Evolutionary conservation across 2,329 filamentous ascomycete species (phyloP).

Genomic region (Penicillium hesseltinei): DNA sequence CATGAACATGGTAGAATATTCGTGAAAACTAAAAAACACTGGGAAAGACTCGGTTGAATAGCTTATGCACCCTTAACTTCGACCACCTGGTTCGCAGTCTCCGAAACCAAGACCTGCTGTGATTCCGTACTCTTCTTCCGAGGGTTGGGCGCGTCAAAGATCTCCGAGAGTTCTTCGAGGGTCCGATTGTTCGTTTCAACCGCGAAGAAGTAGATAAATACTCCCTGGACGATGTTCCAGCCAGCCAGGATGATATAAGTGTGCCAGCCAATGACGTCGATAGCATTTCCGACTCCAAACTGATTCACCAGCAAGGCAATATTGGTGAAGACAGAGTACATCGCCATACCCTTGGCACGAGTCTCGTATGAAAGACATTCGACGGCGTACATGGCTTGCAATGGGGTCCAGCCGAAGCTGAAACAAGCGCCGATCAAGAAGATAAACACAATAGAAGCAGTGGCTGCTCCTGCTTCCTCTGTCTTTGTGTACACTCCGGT

Average conservation of each 20-base stretch:
- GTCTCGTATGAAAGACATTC: constrained; percentile 56
- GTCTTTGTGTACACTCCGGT: constrained; percentile 11
- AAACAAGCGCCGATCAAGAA: constrained; percentile 53
- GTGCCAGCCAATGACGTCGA: constrained; percentile 53
- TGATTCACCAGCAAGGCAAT: constrained; percentile 49
- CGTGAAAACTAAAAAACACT: too few relatives aligned
- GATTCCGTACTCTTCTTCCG: constrained; percentile 30
- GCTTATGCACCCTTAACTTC: neutral
- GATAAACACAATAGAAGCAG: constrained; percentile 47
- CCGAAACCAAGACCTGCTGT: constrained; percentile 39
- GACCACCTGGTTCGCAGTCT: neutral
- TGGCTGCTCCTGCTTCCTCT: constrained; percentile 43
- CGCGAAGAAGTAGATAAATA: constrained; percentile 34
- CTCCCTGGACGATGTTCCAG: constrained; percentile 31
- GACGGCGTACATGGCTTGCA: constrained; percentile 53
- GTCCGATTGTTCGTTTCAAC: constrained; percentile 35
- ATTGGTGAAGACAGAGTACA: constrained; percentile 47
- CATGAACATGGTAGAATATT: neutral
- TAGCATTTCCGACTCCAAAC: constrained; percentile 48
- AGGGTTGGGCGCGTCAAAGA: constrained; percentile 41
- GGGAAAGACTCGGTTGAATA: neutral
- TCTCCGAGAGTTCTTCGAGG: constrained; percentile 34
- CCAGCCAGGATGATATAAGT: constrained; percentile 53
- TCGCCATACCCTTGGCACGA: constrained; percentile 57
- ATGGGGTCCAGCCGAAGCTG: constrained; percentile 48